These are phyloP conservation scores for Gyromitra esculenta DNA, from an alignment of 2,329 filamentous ascomycete genomes.

Conservation along the genomic window DNA sequence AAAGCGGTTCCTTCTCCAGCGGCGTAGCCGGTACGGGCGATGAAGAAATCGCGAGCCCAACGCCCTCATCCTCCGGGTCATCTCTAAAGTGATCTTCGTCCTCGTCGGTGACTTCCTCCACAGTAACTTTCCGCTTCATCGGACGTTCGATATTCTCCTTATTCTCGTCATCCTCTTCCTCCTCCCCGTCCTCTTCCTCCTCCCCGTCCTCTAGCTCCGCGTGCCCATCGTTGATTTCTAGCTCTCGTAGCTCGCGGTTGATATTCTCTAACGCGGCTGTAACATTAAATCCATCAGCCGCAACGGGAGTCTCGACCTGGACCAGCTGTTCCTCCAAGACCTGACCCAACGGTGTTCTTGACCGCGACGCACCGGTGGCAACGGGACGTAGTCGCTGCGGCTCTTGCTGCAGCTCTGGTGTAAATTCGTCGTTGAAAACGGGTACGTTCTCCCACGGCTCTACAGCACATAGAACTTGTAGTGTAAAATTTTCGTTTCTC, in stretches of 20 bases:
- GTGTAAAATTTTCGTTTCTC: slow-evolving; percentile 48
- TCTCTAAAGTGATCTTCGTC: slow-evolving; percentile 37
- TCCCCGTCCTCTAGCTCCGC: slow-evolving; percentile 23
- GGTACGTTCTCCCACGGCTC: slow-evolving; percentile 46
- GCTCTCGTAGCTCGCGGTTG: slow-evolving; percentile 47
- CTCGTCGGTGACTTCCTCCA: slow-evolving; percentile 52
- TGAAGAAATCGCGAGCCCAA: slow-evolving; percentile 42
- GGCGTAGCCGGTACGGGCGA: slow-evolving; percentile 28
- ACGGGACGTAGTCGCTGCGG: slow-evolving; percentile 20
- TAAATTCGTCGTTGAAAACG: slow-evolving; percentile 39
- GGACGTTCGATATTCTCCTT: slow-evolving; percentile 51
- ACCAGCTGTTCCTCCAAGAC: slow-evolving; percentile 46
- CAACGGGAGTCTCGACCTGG: slow-evolving; percentile 33
- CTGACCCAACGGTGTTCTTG: slow-evolving; percentile 41
- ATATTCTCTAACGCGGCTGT: slow-evolving; percentile 48
- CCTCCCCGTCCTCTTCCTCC: slow-evolving; percentile 13
- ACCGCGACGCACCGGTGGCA: slow-evolving; percentile 12
- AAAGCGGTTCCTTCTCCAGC: slow-evolving; percentile 32
- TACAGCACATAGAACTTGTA: slow-evolving; percentile 46
- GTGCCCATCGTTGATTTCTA: slow-evolving; percentile 36
- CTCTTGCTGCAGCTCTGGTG: slow-evolving; percentile 25
- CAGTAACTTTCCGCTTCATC: slow-evolving; percentile 45
- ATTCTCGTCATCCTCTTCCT: slow-evolving; percentile 44
- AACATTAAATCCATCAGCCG: slow-evolving; percentile 31
- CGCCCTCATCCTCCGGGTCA: slow-evolving; percentile 31